Base-by-base conservation (phyloP, 1,284 basidiomycete genomes). In the Cryptococcus neoformans region DNA sequence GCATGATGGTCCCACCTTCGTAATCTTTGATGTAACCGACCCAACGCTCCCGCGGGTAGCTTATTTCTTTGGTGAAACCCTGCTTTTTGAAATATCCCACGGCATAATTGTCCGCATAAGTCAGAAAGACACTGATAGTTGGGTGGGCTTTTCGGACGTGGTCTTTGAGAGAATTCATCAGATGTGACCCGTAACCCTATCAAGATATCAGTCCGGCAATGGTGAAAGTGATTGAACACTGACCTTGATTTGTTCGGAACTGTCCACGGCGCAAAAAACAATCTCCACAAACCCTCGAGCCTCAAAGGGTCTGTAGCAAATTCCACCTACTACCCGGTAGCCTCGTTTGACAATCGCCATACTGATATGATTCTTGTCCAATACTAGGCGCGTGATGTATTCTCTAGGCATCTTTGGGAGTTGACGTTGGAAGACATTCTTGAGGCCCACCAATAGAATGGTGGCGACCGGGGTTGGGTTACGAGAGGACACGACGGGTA, bases 21-120 rank as follows among this genome's bases (percentile, higher is more conserved):
- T 99, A 99, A 75, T 99, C 96, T 77, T 99, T 99, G 85, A 99
- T 99, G 76, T 99, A 99, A 1, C 95, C 96, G 0, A 95, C 94
- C 96, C 96, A 99, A 3, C 89, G 82, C 2, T 90, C 87, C 42
- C 94, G 85, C 57, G 90, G 88, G 16, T 96, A 84, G 0, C 87
- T 89, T 64, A 99, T 96, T 63, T 99, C 94, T 77, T 98, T 99
- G 1, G 92, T 91, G 78, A 99, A 99, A 0, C 95, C 94, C 68
- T 98, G 95, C 77, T 99, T 99, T 74, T 94, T 93, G 81, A 99
- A 99, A 78, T 97, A 99, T 6, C 96, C 96, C 52, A 99, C 94
- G 8, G 95, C 94, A 74, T 93, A 99, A 76, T 99, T 99, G 79
- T 99, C 96, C 44, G 96, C 96, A 72, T 99, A 99, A 1, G 96